phyloP scores from a whole-genome alignment of 306 rosid genomes.

The Malus sylvestris region DNA sequence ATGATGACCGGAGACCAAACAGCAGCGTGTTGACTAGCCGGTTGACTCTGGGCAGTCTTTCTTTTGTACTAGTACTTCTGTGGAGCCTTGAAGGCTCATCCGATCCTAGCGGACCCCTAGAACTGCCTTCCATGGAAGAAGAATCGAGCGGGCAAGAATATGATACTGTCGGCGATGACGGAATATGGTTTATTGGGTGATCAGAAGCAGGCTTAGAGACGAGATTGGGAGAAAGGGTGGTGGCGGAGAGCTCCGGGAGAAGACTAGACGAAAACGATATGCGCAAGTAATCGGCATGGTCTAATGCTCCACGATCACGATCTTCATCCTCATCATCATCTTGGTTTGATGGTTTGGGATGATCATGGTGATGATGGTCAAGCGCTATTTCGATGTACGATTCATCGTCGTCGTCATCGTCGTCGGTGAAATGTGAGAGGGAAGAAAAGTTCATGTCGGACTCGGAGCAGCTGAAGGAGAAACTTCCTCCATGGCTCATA shows the following conservation, averaged over 20 bases:
- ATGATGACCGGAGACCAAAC: constrained; percentile 14
- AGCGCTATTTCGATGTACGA: constrained; percentile 46
- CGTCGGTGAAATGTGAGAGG: constrained; percentile 11
- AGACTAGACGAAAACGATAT: constrained; percentile 46
- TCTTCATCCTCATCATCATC: background rate
- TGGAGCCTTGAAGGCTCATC: background rate
- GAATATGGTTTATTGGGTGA: background rate
- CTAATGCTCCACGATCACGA: background rate
- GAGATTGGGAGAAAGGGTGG: background rate
- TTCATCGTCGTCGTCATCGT: constrained; percentile 3
- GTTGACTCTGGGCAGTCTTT: constrained; percentile 15
- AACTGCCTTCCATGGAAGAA: background rate
- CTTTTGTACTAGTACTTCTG: background rate
- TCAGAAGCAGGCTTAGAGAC: background rate
- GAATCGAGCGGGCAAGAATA: background rate
- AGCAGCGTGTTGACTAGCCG: constrained; percentile 21
- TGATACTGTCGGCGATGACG: background rate
- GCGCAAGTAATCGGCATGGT: constrained; percentile 22
- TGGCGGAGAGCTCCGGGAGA: background rate
- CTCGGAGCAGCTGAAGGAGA: constrained; percentile 20
- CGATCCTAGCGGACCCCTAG: constrained; percentile 1
- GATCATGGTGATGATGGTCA: constrained; percentile 3
- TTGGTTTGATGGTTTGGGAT: background rate
- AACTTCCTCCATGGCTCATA: constrained; percentile 6
- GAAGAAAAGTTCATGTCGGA: constrained; percentile 15